Evolutionary conservation across 345 rosid genomes (phyloP).

Genomic region (Eucalyptus tenuipes): DNA sequence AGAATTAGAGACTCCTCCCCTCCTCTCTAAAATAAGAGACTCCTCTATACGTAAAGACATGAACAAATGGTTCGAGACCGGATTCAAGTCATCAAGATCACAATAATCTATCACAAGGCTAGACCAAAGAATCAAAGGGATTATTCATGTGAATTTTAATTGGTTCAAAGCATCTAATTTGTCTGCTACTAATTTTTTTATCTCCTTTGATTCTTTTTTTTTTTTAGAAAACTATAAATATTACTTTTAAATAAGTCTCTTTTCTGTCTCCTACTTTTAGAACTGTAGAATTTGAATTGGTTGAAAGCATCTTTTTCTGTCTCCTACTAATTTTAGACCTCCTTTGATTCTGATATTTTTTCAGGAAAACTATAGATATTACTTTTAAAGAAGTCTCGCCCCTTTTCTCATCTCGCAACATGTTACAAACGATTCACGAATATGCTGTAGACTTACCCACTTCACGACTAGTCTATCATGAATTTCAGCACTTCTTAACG

Average conservation of each 20-base stretch:
- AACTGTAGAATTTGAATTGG: too few relatives aligned
- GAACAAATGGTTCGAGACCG: neutral
- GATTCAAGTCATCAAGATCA: neutral
- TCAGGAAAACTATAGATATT: too few relatives aligned
- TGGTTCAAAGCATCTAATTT: too few relatives aligned
- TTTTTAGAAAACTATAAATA: too few relatives aligned
- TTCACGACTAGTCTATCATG: neutral
- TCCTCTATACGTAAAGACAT: neutral
- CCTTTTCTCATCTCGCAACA: neutral
- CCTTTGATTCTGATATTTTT: too few relatives aligned
- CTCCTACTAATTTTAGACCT: too few relatives aligned
- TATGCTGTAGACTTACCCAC: neutral
- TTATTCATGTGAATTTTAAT: neutral
- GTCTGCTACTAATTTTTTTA: too few relatives aligned
- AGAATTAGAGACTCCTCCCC: neutral
- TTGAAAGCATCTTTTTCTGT: too few relatives aligned
- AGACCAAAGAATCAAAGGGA: neutral
- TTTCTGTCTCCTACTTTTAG: too few relatives aligned
- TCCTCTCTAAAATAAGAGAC: neutral
- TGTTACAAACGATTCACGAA: neutral
- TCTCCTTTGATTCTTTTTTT: too few relatives aligned
- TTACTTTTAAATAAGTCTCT: too few relatives aligned
- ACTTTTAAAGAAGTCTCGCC: too few relatives aligned
- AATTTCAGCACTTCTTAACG: neutral
- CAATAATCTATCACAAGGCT: neutral